These are phyloP conservation scores for Erigeron philadelphicus DNA, from an alignment of 140 eudicot species.

Conservation along the genomic window DNA sequence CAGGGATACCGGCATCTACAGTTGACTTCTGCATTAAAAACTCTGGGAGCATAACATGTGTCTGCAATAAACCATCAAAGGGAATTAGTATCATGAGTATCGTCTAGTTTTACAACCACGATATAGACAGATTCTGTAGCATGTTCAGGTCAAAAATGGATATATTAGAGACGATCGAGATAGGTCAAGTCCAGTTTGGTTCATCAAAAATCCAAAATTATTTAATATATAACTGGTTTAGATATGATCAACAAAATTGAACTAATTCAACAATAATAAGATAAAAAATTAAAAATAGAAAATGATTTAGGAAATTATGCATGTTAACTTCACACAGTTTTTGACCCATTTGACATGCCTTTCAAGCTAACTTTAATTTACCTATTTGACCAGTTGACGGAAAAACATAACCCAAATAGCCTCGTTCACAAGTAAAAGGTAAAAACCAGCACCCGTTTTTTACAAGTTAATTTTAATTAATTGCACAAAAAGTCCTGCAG, in stretches of 20 bases:
- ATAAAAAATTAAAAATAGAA: too few species aligned
- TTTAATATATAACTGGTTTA: too few species aligned
- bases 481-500: too few species aligned
- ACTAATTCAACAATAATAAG: too few species aligned
- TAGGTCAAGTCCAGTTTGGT: too few species aligned
- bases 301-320: not conserved
- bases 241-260: too few species aligned
- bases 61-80: slow-evolving; percentile 36
- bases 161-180: not conserved
- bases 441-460: not conserved
- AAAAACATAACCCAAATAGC: not conserved
- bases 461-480: too few species aligned
- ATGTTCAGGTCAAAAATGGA: not conserved
- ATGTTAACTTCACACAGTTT: not conserved
- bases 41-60: slow-evolving; percentile 82
- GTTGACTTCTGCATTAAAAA: slow-evolving; percentile 65
- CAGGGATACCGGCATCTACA: slow-evolving; percentile 56
- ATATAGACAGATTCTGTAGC: too few species aligned
- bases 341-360: not conserved
- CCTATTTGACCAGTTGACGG: not conserved
- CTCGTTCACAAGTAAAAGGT: not conserved
- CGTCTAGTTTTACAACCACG: not conserved
- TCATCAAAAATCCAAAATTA: too few species aligned
- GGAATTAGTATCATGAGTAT: not conserved
- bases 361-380: not conserved